Base-by-base conservation (phyloP, 306 rosid species). In the Parietaria judaica region DNA sequence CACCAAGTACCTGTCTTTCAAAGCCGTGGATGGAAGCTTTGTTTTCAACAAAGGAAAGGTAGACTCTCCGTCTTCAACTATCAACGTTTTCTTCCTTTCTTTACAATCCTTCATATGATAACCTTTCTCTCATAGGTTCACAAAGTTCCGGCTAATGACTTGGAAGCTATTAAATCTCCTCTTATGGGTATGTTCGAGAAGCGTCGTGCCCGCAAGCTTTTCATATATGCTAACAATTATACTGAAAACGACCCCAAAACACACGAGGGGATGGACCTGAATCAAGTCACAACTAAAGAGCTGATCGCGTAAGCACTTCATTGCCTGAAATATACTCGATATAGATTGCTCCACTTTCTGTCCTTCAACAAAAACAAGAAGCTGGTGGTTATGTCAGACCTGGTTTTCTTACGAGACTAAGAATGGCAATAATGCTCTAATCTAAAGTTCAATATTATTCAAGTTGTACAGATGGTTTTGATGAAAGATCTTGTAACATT, bases 121-220 rank as follows among this genome's bases (percentile, higher is more conserved):
- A 58, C 48, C 57, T 12, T n/a, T 8, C 67, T 67, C 52, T 56
- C 59, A 45, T 76, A 91, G 98, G 76, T 92, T 65, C 88, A 92
- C 83, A 92, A 92, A 79, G 99, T 88, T 47, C 99, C 99, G 3
- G 81, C 96, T 11, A 86, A 67, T 6, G 99, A 92, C 61, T 74
- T 92, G 94, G 99, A 92, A 74, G 99, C 99, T 52, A 78, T 88
- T 13, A 86, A 72, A 72, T 92, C 99, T 66, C 95, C 99, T 10
- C 96, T 92, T 46, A 88, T 92, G 99, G 99, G 99, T 23, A 5
- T 92, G 56, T 92, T 92, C 66, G 99, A 92, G 76, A 92, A 88
- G 64, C 99, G 95, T 4, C 94, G 99, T 2, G 95, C 95, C 7
- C 88, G 99, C 79, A 92, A 86, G 76, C 86, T 92, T 75, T 88